Evolutionary conservation across 129 eudicot genomes (phyloP), one percentile per base, ranked within the genome.

Genomic region (Artemisia annua): DNA sequence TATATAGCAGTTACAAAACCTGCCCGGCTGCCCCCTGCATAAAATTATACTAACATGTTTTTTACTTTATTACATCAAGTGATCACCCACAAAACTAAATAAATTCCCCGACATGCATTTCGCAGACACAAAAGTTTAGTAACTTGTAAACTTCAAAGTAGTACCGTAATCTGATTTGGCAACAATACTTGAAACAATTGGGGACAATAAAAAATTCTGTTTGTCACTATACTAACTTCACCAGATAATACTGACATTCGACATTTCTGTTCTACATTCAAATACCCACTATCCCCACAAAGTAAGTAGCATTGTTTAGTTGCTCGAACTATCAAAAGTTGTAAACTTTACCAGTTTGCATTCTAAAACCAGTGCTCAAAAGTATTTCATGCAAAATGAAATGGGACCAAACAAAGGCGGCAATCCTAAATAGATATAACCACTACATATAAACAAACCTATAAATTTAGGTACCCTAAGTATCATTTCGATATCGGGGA

Each of bases 201-300:
- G 44, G 20, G 54, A 46, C 54, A 53, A 13, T 22, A 16, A 56
- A 20, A 18, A 11, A 19, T 35, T 70, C 44, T 32, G 39, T 56
- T 17, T 14, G n/a, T 24, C 46, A 35, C n/a, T 26, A 35, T 35
- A 35, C 2, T 32, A 32, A 32, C 39, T 32, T 32, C n/a, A n/a
- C n/a, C n/a, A n/a, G n/a, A n/a, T n/a, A n/a, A n/a, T n/a, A n/a
- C n/a, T n/a, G n/a, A n/a, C 39, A 4, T 3, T 32, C 39, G 43
- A 35, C 43, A 35, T 35, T 35, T 4, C 43, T 35, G 43, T 35
- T 35, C 39, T 35, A 35, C 17, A 60, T 11, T 32, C 28, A 6
- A 30, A n/a, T 49, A n/a, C 50, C 26, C 26, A 22, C 19, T 61
- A 61, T 48, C 78, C 50, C 50, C 78, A 62, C 63, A 48, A 73